Base-by-base conservation (phyloP, 495 filamentous ascomycete species). In the Aspergillus funiculosus region DNA sequence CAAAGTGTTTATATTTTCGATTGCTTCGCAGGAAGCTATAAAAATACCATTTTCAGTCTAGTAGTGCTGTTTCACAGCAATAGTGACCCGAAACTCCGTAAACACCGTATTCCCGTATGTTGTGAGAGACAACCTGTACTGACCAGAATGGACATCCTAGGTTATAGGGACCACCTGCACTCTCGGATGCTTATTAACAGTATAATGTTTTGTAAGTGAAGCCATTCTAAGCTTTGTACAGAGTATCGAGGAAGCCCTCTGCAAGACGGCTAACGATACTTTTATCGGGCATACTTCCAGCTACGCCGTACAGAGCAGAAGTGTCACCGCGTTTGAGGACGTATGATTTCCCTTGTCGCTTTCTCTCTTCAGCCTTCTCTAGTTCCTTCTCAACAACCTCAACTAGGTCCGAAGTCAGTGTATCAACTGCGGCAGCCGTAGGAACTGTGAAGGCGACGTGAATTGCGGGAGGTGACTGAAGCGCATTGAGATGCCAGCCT, bases 361-460 rank as follows among this genome's bases (percentile, higher is more conserved):
- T 78, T 59, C 81, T 83, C n/a, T 87, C 86, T 63, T 89, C 84
- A n/a, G 77, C 85, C 59, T 73, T 76, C 43, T 74, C 80, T 47
- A 86, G 76, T 57, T 94, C 86, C 39, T 73, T 80, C 55, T 89
- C 83, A 14, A 95, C 77, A 26, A 87, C 86, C 28, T 73, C 81
- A 57, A 84, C 76, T 18, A 97, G 58, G 64, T 99, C 94, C 14
- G 58, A 66, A 25, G 89, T 78, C 18, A 99, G 75, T 59, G 75
- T 74, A 48, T 96, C 88, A 10, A 76, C 68, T 51, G 84, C 89
- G 27, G 81, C 82, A 6, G 83, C 80, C n/a, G 94, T 84, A 9
- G 91, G 92, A 54, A 89, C 54, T 1, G 94, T 97, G 37, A 96
- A 86, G n/a, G 92, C 92, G 19, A 95, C 84, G 64, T 99, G 92